These are phyloP conservation scores for Ophiostoma sp. DNA, from an alignment of 2,329 filamentous ascomycete genomes.

Conservation along the genomic window DNA sequence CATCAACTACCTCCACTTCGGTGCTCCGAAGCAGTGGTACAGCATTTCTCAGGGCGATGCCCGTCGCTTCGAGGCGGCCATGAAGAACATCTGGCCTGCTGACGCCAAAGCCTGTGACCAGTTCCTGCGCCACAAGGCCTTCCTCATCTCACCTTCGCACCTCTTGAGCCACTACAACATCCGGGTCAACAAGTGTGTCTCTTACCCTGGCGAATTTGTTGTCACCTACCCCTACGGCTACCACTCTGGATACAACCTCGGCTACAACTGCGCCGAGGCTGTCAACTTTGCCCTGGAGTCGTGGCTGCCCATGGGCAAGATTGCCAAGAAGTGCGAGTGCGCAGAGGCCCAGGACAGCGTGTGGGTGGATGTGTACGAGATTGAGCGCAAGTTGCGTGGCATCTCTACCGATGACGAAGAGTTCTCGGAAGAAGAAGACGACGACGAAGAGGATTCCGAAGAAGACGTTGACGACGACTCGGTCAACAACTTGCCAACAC, in stretches of 20 bases:
- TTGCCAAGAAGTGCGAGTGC: conserved; percentile 95
- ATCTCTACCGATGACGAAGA: conserved; percentile 68
- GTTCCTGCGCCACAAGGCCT: conserved; percentile 95
- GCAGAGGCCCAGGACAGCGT: conserved; percentile 93
- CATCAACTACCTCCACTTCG: conserved; percentile 99
- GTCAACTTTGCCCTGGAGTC: conserved; percentile 96
- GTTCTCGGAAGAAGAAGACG: conserved; percentile 52
- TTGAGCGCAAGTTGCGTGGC: conserved; percentile 87
- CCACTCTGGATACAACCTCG: conserved; percentile 94
- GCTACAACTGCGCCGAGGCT: conserved; percentile 97
- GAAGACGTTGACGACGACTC: conserved; percentile 56
- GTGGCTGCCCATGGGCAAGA: conserved; percentile 91
- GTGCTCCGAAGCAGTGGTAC: conserved; percentile 98
- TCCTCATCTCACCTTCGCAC: conserved; percentile 86
- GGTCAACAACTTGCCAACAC: conserved; percentile 51
- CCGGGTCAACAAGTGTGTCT: conserved; percentile 91
- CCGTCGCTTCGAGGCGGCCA: conserved; percentile 84
- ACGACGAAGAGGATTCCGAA: conserved; percentile 54
- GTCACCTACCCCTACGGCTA: conserved; percentile 98
- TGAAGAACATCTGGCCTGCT: conserved; percentile 91
- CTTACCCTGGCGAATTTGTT: conserved; percentile 94
- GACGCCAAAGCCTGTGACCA: conserved; percentile 95
- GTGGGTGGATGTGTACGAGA: conserved; percentile 95
- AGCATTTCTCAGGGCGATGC: conserved; percentile 96
- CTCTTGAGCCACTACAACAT: conserved; percentile 86